Base-by-base conservation (phyloP, 2,329 filamentous ascomycete genomes). In the Botrytis paeoniae region DNA sequence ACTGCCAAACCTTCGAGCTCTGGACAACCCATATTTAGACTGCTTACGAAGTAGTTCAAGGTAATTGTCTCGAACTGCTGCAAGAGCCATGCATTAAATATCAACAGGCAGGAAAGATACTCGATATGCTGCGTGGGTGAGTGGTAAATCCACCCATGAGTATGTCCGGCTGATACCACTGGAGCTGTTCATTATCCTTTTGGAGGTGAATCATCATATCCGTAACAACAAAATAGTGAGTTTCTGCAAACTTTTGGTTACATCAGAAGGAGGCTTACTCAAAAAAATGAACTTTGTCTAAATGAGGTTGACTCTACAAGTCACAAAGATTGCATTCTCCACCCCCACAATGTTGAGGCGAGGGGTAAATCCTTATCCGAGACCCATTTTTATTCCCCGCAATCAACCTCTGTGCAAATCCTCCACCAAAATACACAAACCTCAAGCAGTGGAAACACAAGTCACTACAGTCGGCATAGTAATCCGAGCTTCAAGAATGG, bases 301-400 rank as follows among this genome's bases (percentile, higher is more conserved):
- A 45, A 48, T 35, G 63, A 51, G 29, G 29, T 65, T 66, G 43
- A 66, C 4, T 20, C n/a, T 12, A 3, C 8, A 68, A n/a, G 20
- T n/a, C 48, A 18, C 35, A 25, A 22, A 35, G 14, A 6, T 32
- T 68, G 6, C 16, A 41, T n/a, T 54, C 48, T 32, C 35, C 35
- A 54, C 32, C 45, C 25, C 64, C 25, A 41, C 25, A 20, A 57
- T 57, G 8, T 54, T 32, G 12, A 41, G 12, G 35, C n/a, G 4
- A 35, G 48, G 65, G 65, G 48, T 68, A 70, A 70, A 16, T 64
- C 25, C 62, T 70, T 70, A 70, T 39, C 69, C 69, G 57, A 48
- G 8, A 25, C 69, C 69, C 57, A 57, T n/a, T 48, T 70, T 63
- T 39, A 18, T 51, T 51, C 32, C 41, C 41, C 57, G 41, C 69